Evolutionary conservation across 306 rosid species (phyloP), one percentile per base, ranked within the genome.

Genomic region (Cucurbita pepo): DNA sequence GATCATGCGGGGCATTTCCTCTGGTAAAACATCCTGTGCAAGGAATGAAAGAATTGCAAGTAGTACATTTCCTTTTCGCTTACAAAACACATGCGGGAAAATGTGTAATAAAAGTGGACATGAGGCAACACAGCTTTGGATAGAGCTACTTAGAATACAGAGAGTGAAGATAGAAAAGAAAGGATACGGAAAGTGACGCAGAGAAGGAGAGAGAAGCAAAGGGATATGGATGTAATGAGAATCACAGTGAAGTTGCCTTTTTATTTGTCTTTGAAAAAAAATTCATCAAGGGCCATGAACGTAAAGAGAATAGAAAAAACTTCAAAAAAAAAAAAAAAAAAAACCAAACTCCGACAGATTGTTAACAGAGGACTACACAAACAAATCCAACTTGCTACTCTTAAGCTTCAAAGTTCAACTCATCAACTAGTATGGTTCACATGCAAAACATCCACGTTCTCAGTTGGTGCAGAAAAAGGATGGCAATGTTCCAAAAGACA

Each of bases 1-100:
- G 72, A 89, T 78, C 86, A 94, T 71, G 78, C 98, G 91, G 14
- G 98, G 98, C 78, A 87, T 87, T 77, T 87, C 87, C 76, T 82
- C 88, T 64, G 86, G 88, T 82, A 94, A 80, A 71, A 82, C 77
- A 85, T 86, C 96, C 98, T 93, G 84, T 53, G 66, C 74, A 41
- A 30, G 8, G 16, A 60, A 48, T 61, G 66, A 57, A 56, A 45
- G 57, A 34, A 48, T 30, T 48, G 7, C 21, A n/a, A 34, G 45
- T 22, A 47, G 5, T 25, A 50, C 40, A 8, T 21, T 44, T 67
- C 59, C 1, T 48, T 69, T 50, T 69, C 22, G 34, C 34, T 30
- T 30, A 30, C 34, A 30, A 30, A 30, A 30, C 34, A 30, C 34
- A 30, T 30, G 34, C 34, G 34, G 34, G 34, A 25, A 50, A 45